Percentiles rank a stretch among this genome's conserved stretches.
phyloP scores from a whole-genome alignment of 345 rosid species.

The Aquilaria sinensis region DNA sequence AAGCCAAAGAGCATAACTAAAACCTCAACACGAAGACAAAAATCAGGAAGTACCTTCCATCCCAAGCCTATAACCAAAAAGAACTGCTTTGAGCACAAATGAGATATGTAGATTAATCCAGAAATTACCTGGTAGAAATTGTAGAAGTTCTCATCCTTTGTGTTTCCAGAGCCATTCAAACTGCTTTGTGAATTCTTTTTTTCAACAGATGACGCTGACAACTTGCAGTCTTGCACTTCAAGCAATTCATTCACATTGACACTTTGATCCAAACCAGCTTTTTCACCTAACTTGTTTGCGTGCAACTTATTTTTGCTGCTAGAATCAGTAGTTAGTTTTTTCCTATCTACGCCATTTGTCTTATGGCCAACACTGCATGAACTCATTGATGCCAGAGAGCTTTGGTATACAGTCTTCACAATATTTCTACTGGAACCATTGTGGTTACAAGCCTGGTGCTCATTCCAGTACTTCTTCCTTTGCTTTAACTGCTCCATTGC shows the following conservation, averaged over 20 bases:
- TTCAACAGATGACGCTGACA: slow-evolving; percentile 40
- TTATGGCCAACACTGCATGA: slow-evolving; percentile 24
- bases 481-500: slow-evolving; percentile 75
- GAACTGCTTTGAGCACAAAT: background rate
- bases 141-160: slow-evolving; percentile 51
- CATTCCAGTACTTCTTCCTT: slow-evolving; percentile 78
- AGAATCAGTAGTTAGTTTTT: slow-evolving; percentile 17
- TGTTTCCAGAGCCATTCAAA: slow-evolving; percentile 30
- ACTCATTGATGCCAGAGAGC: slow-evolving; percentile 18
- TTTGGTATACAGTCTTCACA: slow-evolving; percentile 21
- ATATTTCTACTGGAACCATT: slow-evolving; percentile 20
- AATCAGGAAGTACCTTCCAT: background rate
- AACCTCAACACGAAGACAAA: background rate
- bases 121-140: slow-evolving; percentile 80
- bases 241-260: slow-evolving; percentile 24
- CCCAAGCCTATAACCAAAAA: background rate
- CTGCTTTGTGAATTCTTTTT: slow-evolving; percentile 23
- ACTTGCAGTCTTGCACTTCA: slow-evolving; percentile 27
- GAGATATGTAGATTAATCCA: slow-evolving; percentile 2
- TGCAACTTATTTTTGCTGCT: slow-evolving; percentile 22
- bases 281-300: slow-evolving; percentile 25
- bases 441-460: slow-evolving; percentile 28
- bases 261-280: slow-evolving; percentile 30
- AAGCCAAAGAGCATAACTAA: background rate
- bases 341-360: slow-evolving; percentile 13